Evolutionary conservation across 2,329 filamentous ascomycete species (phyloP).

Genomic region (Myriangium duriaei): DNA sequence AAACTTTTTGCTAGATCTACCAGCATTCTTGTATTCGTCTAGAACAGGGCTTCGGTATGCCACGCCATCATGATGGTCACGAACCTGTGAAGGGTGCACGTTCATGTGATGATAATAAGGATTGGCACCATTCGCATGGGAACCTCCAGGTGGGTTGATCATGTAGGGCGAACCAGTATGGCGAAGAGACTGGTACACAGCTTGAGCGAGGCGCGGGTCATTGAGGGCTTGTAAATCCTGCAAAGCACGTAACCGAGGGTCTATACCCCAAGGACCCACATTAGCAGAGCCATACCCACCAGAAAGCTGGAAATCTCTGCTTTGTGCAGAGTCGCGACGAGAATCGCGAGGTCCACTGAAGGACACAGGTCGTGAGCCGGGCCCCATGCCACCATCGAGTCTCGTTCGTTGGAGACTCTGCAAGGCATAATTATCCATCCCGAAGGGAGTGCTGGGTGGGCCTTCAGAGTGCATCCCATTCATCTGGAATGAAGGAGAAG

Average conservation of each 20-base stretch:
- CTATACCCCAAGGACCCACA: constrained; percentile 28
- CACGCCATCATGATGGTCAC: constrained; percentile 23
- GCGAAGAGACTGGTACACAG: constrained; percentile 26
- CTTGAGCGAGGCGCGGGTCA: constrained; percentile 10
- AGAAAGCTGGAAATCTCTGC: constrained; percentile 32
- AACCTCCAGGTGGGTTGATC: constrained; percentile 21
- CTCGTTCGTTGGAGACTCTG: background rate
- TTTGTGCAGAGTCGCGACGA: constrained; percentile 6
- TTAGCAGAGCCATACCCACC: constrained; percentile 16
- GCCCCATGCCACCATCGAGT: background rate
- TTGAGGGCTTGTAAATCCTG: constrained; percentile 4
- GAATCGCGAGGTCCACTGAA: constrained; percentile 5
- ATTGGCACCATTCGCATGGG: constrained; percentile 20
- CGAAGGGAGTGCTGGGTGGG: background rate
- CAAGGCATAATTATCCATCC: constrained; percentile 1
- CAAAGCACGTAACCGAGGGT: constrained; percentile 18
- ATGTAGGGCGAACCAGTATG: constrained; percentile 21
- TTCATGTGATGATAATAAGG: constrained; percentile 20
- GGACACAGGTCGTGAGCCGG: background rate
- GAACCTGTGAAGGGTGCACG: background rate
- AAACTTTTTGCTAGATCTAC: constrained; percentile 60
- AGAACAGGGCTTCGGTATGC: constrained; percentile 55
- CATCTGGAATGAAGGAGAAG: background rate
- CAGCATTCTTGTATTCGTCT: constrained; percentile 66
- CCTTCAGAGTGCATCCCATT: background rate